These are phyloP conservation scores for Mucor mucedo DNA, from an alignment of 371 early-diverging fungal genomes.

Conservation along the genomic window DNA sequence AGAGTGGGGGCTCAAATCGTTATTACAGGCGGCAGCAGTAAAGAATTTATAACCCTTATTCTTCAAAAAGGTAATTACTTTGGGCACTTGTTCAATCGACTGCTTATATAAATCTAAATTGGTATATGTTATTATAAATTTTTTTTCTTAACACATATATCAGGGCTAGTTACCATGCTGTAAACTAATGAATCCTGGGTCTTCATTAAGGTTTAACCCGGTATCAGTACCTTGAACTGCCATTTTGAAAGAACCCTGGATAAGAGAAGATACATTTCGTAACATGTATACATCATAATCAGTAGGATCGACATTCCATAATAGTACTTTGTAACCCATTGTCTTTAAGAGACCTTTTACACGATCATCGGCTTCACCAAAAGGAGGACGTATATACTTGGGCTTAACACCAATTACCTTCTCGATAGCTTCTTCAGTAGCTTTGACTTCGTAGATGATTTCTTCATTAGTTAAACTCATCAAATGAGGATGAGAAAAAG, in stretches of 20 bases:
- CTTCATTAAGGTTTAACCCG: constrained; percentile 36
- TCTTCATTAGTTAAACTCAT: constrained; percentile 39
- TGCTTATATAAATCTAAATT: constrained; percentile 18
- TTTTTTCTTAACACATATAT: neutral
- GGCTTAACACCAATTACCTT: constrained; percentile 57
- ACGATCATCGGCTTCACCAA: constrained; percentile 54
- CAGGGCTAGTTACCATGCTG: constrained; percentile 37
- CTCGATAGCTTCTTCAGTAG: constrained; percentile 54
- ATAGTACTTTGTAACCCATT: constrained; percentile 52
- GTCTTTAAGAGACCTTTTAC: constrained; percentile 50
- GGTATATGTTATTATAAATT: neutral
- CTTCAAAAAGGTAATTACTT: constrained; percentile 33
- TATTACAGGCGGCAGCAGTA: constrained; percentile 49
- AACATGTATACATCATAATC: constrained; percentile 40
- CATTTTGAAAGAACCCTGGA: constrained; percentile 29
- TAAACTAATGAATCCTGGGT: constrained; percentile 45
- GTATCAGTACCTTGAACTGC: constrained; percentile 25
- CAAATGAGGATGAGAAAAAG: constrained; percentile 54
- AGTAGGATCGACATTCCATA: constrained; percentile 61
- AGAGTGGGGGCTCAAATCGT: constrained; percentile 39
- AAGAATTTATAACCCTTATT: constrained; percentile 32
- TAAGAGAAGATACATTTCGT: constrained; percentile 21
- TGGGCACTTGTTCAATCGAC: constrained; percentile 50
- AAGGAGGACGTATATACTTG: constrained; percentile 65
- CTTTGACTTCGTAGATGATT: constrained; percentile 38